Evolutionary conservation across 805 yeast species (phyloP), one percentile per base, ranked within the genome.

Genomic region (Pichia occidentalis): DNA sequence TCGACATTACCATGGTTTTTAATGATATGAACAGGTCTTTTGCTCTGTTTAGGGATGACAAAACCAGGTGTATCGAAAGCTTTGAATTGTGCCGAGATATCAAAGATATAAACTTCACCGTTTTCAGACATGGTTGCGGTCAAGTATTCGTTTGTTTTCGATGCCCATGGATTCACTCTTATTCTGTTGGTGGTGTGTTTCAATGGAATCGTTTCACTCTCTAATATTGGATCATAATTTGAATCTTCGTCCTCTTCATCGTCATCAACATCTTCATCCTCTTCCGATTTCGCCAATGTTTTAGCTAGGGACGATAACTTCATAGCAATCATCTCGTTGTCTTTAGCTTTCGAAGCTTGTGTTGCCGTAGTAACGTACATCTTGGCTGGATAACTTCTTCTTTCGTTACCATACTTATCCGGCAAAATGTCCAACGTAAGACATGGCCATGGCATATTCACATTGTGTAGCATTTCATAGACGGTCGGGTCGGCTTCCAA

Each of bases 361-460:
- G 97, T 86, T 5, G 96, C 97, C 2, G 97, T 84, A 10, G 94
- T 77, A 40, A 88, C 60, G 54, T 85, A 84, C 53, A 87, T 67
- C 2, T 92, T 71, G 29, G 94, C 95, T 4, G 98, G 98, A 54
- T 77, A 92, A 30, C 73, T 71, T 63, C 95, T 75, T 66, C 98
- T 80, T 60, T 87, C 97, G 35, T 73, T 67, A 9, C 98, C 98
- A 43, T 85, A 67, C 36, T 68, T 67, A 57, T 92, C 98, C 5
- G 95, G 95, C 37, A 92, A 64, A 16, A 92, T 65, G 55, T 90
- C 97, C 43, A 92, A 68, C 3, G 97, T 86, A 56, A 92, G 65
- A 64, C 97, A 87, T 10, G 98, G 97, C 97, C 97, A 92, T 52
- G 95, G 94, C 61, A 90, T 66, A 59, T 85, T 85, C 43, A 90